phyloP scores from a whole-genome alignment of 352 stramenopile species.

The Phytophthora pinifolia region DNA sequence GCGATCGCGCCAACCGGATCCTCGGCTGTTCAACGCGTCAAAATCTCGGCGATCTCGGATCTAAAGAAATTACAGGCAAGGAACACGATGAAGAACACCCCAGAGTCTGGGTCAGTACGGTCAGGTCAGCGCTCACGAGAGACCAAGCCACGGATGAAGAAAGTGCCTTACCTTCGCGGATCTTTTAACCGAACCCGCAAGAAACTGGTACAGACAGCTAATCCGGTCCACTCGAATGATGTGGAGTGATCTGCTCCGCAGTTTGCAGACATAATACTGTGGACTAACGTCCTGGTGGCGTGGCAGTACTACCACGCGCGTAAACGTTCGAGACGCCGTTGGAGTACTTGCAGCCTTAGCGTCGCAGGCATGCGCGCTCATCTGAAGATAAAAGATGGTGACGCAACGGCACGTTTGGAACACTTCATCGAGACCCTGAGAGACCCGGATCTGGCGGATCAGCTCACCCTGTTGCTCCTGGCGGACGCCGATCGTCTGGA shows the following conservation, averaged over 20 bases:
- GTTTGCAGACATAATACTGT: background rate
- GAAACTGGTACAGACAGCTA: background rate
- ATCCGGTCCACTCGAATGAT: background rate
- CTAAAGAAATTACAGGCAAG: background rate
- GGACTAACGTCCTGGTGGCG: background rate
- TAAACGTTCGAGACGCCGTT: slow-evolving; percentile 1
- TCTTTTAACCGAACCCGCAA: background rate
- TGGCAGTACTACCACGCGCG: slow-evolving; percentile 4
- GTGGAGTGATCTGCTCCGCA: background rate
- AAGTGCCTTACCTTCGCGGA: too few relatives aligned
- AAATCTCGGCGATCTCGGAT: background rate
- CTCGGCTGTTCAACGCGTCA: background rate
- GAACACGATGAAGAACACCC: background rate
- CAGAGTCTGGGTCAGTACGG: background rate
- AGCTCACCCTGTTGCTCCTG: background rate
- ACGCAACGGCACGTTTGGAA: background rate
- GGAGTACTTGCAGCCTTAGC: slow-evolving; percentile 4
- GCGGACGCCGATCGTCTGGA: background rate
- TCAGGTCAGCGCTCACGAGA: background rate
- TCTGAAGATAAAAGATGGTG: background rate
- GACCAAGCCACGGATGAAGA: too few relatives aligned
- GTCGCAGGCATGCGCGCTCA: background rate
- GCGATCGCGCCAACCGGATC: background rate
- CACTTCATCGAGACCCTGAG: slow-evolving; percentile 14
- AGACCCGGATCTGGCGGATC: slow-evolving; percentile 4